These are phyloP conservation scores for Sphaerosporella brunnea DNA, from an alignment of 495 filamentous ascomycete genomes.

Conservation along the genomic window DNA sequence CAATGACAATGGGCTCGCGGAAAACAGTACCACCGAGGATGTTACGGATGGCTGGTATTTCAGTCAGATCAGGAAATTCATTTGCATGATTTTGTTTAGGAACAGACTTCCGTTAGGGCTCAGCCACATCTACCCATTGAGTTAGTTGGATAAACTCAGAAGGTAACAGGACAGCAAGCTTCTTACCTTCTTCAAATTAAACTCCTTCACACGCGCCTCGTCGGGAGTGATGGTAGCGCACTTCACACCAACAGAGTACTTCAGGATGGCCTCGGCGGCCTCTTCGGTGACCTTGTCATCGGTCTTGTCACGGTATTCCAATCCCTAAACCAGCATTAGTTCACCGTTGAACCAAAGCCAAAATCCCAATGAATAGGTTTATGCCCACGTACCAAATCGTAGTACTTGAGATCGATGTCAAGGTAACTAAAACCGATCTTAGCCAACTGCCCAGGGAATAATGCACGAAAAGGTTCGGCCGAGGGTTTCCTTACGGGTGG, in stretches of 20 bases:
- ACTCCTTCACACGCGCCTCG: constrained; percentile 89
- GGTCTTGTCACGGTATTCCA: constrained; percentile 88
- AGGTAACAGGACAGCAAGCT: no score
- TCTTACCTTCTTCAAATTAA: constrained; percentile 91
- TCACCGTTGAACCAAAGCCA: no score
- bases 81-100: neutral
- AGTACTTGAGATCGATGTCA: constrained; percentile 96
- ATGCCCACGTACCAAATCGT: constrained; percentile 52
- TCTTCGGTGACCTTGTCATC: constrained; percentile 89
- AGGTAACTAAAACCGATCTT: constrained; percentile 43
- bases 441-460: neutral
- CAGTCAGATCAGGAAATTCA: no score
- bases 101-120: constrained; percentile 69
- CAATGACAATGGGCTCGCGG: constrained; percentile 93
- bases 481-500: constrained; percentile 41
- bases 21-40: constrained; percentile 90
- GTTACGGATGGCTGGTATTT: constrained; percentile 57
- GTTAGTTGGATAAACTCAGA: no score
- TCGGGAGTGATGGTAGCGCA: constrained; percentile 98
- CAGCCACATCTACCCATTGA: constrained; percentile 72
- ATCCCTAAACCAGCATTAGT: constrained; percentile 36
- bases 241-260: constrained; percentile 96
- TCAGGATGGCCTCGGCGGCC: constrained; percentile 91
- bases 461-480: neutral
- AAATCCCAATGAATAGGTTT: no score